phyloP scores from a whole-genome alignment of 78 protist genomes.

The Dictyostelium brefeldianum region DNA sequence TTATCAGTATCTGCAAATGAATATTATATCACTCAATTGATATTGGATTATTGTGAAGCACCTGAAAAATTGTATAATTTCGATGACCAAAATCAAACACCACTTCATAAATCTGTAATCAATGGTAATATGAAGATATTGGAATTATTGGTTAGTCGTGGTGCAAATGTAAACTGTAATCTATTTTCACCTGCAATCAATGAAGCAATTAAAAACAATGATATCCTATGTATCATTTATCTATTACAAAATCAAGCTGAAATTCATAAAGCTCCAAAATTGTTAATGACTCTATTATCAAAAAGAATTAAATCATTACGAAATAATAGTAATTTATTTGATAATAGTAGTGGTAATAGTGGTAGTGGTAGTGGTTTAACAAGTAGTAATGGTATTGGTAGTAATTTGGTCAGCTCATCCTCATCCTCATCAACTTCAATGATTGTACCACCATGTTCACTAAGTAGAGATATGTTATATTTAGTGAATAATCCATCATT shows the following conservation, averaged over 20 bases:
- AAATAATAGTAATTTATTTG: not conserved
- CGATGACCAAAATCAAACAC: constrained; percentile 42
- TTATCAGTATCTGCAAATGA: constrained; percentile 56
- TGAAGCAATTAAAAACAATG: constrained; percentile 50
- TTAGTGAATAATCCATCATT: constrained; percentile 27
- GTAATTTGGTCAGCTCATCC: not conserved
- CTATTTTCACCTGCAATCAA: constrained; percentile 27
- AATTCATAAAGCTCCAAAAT: constrained; percentile 15
- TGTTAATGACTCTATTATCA: constrained; percentile 27
- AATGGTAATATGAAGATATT: constrained; percentile 58
- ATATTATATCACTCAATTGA: constrained; percentile 35
- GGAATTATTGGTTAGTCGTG: constrained; percentile 47
- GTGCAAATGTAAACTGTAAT: constrained; percentile 60
- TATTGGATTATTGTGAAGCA: constrained; percentile 21
- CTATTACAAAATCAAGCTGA: constrained; percentile 40
- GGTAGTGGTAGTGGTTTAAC: not conserved
- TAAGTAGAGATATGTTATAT: constrained; percentile 47
- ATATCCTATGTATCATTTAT: constrained; percentile 41
- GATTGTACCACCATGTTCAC: constrained; percentile 6
- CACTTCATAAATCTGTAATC: constrained; percentile 49
- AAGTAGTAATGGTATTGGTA: not conserved
- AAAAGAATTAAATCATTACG: constrained; percentile 15
- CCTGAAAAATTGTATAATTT: constrained; percentile 9
- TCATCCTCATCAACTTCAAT: not conserved
- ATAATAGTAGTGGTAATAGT: not conserved